Evolutionary conservation across 352 stramenopile genomes (phyloP).

Genomic region (Globisporangium lucens): DNA sequence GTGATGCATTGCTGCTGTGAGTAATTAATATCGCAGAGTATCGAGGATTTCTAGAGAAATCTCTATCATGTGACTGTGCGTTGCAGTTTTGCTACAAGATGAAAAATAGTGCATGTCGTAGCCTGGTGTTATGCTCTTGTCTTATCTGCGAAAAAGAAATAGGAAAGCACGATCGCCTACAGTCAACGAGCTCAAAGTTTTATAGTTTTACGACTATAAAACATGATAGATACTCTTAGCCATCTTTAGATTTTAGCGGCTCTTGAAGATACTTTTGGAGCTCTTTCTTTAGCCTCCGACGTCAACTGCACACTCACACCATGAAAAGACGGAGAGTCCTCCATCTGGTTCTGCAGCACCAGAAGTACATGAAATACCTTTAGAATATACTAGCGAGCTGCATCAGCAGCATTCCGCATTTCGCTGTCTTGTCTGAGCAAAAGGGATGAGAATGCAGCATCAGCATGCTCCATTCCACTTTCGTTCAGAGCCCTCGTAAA

Average conservation of each 20-base stretch:
- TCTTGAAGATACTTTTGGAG: conserved; percentile 10
- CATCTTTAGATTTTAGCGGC: not conserved
- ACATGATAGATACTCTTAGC: too few relatives aligned
- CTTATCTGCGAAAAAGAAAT: conserved; percentile 5
- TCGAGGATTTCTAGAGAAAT: not conserved
- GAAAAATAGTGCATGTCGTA: not conserved
- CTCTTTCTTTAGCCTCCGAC: not conserved
- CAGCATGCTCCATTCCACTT: not conserved
- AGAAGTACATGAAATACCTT: not conserved
- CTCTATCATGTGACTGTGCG: not conserved
- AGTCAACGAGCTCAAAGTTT: not conserved
- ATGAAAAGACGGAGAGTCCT: not conserved
- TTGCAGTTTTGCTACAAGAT: not conserved
- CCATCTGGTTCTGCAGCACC: conserved; percentile 8
- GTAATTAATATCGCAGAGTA: not conserved
- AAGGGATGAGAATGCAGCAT: not conserved
- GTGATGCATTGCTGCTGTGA: not conserved
- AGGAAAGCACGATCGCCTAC: not conserved
- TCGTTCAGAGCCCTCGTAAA: not conserved
- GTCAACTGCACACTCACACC: not conserved
- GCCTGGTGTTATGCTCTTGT: not conserved
- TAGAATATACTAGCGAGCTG: not conserved
- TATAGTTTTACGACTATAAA: too few relatives aligned
- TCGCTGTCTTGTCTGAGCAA: not conserved
- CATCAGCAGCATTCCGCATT: not conserved